Evolutionary conservation across 345 rosid species (phyloP), one percentile per base, ranked within the genome.

Genomic region (Citropsis articulata): DNA sequence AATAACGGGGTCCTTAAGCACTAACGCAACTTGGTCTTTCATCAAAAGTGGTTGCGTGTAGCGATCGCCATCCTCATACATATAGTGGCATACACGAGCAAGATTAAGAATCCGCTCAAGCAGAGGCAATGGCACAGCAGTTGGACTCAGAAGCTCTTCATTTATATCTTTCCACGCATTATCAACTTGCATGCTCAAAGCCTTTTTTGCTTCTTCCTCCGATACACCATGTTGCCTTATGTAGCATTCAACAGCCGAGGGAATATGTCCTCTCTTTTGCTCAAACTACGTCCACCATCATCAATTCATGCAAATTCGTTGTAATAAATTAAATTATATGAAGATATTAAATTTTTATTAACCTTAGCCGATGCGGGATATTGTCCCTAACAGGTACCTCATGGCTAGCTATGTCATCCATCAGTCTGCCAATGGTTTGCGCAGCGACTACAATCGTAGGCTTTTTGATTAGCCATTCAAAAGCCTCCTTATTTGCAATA

Each of bases 161-260:
- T 63, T 63, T 14, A 63, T 4, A 57, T 83, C 82, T 53, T 83
- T 82, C 82, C 85, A 82, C 4, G 82, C 82, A 69, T 79, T 31
- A 9, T 14, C 60, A 14, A 81, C n/a, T 35, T 45, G 33, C 53
- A 19, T 53, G 10, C 12, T 31, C 12, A 81, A 35, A 13, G 55
- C 59, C 25, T 64, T 33, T 25, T 48, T 24, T 1, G 75, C 62
- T 10, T 27, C 71, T 55, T 76, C 60, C n/a, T 81, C 80, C 7
- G 73, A 16, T 0, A 30, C 76, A 7, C 50, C 68, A 38, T 63
- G 59, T 30, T 81, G 66, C 7, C 56, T 72, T 75, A 69, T 42
- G 50, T 42, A 42, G 50, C 50, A 42, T 42, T 42, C 50, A 42
- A 42, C 50, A 10, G 16, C 50, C 3, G 16, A 42, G 50, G 50